phyloP scores from a whole-genome alignment of 2,329 filamentous ascomycete species.

The Aspergillus fructus region DNA sequence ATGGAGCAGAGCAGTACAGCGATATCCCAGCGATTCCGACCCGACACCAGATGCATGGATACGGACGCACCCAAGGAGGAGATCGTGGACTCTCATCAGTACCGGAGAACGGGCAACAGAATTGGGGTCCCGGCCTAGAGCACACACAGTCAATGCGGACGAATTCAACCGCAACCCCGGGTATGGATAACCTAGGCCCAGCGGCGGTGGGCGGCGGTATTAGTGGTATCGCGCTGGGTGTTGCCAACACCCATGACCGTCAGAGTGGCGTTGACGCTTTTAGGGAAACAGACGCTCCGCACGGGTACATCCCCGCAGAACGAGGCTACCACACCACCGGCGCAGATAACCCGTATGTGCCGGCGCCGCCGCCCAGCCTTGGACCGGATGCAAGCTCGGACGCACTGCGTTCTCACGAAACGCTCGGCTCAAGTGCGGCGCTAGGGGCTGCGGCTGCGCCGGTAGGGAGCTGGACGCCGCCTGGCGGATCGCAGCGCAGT shows the following conservation, averaged over 20 bases:
- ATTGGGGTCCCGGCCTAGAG: constrained; percentile 15
- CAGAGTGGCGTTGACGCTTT: constrained; percentile 66
- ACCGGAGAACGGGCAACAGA: constrained; percentile 12
- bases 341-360: constrained; percentile 40
- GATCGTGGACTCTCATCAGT: constrained; percentile 15
- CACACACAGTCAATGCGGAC: constrained; percentile 34
- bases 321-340: constrained; percentile 35
- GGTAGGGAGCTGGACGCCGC: constrained; percentile 35
- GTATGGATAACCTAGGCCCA: constrained; percentile 66
- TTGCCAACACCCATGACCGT: constrained; percentile 64
- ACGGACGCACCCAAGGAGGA: background rate
- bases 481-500: constrained; percentile 49
- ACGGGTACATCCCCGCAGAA: constrained; percentile 33
- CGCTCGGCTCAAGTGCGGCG: constrained; percentile 38
- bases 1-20: constrained; percentile 6
- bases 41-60: constrained; percentile 8
- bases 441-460: constrained; percentile 34
- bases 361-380: constrained; percentile 17
- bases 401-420: constrained; percentile 37
- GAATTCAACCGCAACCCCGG: constrained; percentile 53
- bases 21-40: constrained; percentile 14
- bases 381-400: constrained; percentile 20
- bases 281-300: constrained; percentile 38
- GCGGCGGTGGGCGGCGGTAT: constrained; percentile 63
- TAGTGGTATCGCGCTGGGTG: constrained; percentile 64